Base-by-base conservation (phyloP, 202 grass and related monocot genomes). In the Schoenoplectus tabernaemontani region DNA sequence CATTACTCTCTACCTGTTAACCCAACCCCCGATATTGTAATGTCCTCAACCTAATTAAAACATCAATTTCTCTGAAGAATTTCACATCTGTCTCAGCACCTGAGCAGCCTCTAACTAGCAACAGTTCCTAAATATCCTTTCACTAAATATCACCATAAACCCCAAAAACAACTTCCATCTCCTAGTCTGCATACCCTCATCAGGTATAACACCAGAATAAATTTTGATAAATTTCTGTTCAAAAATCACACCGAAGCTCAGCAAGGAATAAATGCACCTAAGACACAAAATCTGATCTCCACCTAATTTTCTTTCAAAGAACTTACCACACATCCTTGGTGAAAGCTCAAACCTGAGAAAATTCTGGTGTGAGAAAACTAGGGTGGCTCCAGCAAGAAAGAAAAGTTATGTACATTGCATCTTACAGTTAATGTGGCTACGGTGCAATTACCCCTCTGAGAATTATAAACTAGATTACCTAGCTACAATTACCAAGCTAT, bases 181-280 rank as follows among this genome's bases (percentile, higher is more conserved):
- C 71, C 71, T 75, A 75, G 56, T 75, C 9, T n/a, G n/a, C n/a
- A 34, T 34, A 36, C n/a, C 48, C 26, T 56, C 48, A 20, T 56
- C 71, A 56, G 48, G 47, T 37, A 56, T 48, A 75, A 54, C 15
- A 54, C 48, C 30, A 54, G 8, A 75, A 75, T 37, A 30, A 75
- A 75, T 20, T 53, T 75, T 75, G 15, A 47, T 75, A n/a, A 33
- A 53, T 56, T 36, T 75, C 30, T 56, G 16, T 54, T 75, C 39
- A 75, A 20, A 12, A 75, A 36, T 56, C 17, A 8, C 28, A 37
- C 48, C 8, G 17, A 54, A 75, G 16, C 71, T 56, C 26, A 75
- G 71, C 71, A 75, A 75, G 70, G 28, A 75, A 37, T 37, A 75
- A 75, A 75, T 75, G 71, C 71, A 75, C 71, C 71, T 56, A 56